Base-by-base conservation (phyloP, 2,329 filamentous ascomycete genomes). In the Exserohilum rostratum region DNA sequence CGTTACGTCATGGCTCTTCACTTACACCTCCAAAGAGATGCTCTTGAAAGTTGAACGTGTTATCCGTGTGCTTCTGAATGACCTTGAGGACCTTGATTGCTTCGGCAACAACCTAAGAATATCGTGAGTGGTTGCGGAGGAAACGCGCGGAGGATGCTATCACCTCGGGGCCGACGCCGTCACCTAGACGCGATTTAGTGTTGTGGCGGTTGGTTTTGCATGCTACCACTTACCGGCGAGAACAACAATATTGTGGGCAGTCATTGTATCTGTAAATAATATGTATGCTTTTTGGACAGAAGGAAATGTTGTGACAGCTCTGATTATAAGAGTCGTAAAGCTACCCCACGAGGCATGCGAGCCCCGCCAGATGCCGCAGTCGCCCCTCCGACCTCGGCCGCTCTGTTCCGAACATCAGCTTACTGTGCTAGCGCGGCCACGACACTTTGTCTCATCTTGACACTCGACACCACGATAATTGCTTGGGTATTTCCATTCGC, bases 1-100 rank as follows among this genome's bases (percentile, higher is more conserved):
- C 7, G 11, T 17, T 35, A 46, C 22, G 42, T 47, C 39, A 45
- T 47, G 25, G 40, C 30, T 13, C 25, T 46, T 31, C 22, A 85
- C 90, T 81, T 85, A 96, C 93, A 70, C 95, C 93, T 70, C 95
- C 93, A 54, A 99, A 85, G 53, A 96, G 83, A 74, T 97, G 91
- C 52, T 96, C 87, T 73, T 96, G 85, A 68, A 97, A 89, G 75
- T 95, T 91, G 81, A 98, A 96, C 69, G 88, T 88, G 74, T 89
- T 83, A 63, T 87, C 85, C 52, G 87, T 83, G 72, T 86, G 87
- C 67, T 87, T 84, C 80, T 96, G 90, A 55, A 98, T 81, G 4
- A 89, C 83, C 73, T 88, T 89, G 72, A 98, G 84, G 64, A 95
- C 80, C 90, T 96, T 96, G 71, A 96, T 79, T 57, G 86, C 91